phyloP scores from a whole-genome alignment of 305 asterid species.

The Coffea humblotiana region DNA sequence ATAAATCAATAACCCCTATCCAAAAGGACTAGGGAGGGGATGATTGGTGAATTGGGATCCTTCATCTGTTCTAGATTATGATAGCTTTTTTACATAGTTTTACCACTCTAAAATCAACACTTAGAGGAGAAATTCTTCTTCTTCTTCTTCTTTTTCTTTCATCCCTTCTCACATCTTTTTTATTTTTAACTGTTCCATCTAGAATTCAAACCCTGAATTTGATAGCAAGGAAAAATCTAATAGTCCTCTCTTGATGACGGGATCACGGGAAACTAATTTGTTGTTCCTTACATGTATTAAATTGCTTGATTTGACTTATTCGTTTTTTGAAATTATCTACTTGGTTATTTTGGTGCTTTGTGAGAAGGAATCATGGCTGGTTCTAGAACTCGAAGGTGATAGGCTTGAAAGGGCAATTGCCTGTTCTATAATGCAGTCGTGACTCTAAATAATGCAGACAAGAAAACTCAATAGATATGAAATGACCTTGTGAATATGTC shows the following conservation, averaged over 20 bases:
- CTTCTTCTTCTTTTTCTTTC: too few relatives aligned
- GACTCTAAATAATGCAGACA: not conserved
- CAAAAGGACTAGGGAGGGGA: too few relatives aligned
- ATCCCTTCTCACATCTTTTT: too few relatives aligned
- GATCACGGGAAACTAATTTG: too few relatives aligned
- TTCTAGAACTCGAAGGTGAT: not conserved
- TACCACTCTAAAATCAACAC: not conserved
- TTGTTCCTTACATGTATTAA: too few relatives aligned
- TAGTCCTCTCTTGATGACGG: too few relatives aligned
- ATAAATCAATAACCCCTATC: not conserved
- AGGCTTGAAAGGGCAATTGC: not conserved
- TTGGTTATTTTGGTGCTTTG: not conserved
- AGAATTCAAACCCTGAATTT: too few relatives aligned
- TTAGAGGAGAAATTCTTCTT: not conserved
- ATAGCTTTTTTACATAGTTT: not conserved
- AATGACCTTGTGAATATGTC: not conserved
- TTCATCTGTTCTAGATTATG: not conserved
- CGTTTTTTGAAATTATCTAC: not conserved
- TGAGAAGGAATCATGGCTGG: not conserved
- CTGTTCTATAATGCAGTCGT: not conserved
- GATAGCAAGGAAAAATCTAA: accelerated
- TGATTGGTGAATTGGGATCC: not conserved
- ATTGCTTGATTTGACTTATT: not conserved
- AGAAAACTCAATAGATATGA: not conserved
- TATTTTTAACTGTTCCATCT: too few relatives aligned